These are phyloP conservation scores for Orychophragmus violaceus DNA, from an alignment of 345 rosid species.

Conservation along the genomic window DNA sequence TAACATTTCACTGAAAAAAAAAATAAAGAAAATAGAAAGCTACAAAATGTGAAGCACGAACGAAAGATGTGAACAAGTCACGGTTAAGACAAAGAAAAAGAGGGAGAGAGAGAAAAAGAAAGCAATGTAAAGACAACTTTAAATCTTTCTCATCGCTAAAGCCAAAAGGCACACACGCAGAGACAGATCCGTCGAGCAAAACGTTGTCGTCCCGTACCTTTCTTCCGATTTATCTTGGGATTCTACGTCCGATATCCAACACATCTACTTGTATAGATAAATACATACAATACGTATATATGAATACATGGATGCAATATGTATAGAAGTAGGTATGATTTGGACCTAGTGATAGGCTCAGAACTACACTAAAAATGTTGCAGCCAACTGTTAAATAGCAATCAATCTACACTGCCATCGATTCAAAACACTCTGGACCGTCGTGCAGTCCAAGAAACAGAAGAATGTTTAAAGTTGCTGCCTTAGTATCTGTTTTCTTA, in stretches of 20 bases:
- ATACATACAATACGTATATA: slow-evolving; percentile 4
- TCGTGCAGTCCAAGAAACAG: slow-evolving; percentile 27
- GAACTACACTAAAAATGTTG: slow-evolving; percentile 36
- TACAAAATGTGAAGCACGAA: slow-evolving; percentile 3
- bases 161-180: slow-evolving; percentile 22
- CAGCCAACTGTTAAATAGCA: slow-evolving; percentile 26
- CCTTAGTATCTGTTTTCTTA: slow-evolving; percentile 5
- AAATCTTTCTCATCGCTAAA: slow-evolving; percentile 20
- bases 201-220: slow-evolving; percentile 31
- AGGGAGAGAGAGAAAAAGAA: neutral
- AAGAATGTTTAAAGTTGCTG: slow-evolving; percentile 33
- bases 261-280: neutral
- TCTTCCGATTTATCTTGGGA: slow-evolving; percentile 34
- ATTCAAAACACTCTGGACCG: slow-evolving; percentile 22
- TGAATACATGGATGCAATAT: neutral
- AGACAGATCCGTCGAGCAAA: slow-evolving; percentile 30
- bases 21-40: neutral
- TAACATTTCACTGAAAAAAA: neutral
- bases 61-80: slow-evolving; percentile 32
- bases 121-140: slow-evolving; percentile 23
- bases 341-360: slow-evolving; percentile 32
- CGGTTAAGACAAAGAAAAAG: slow-evolving; percentile 9
- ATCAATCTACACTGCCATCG: slow-evolving; percentile 30
- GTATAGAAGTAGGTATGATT: slow-evolving; percentile 22
- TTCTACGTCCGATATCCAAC: slow-evolving; percentile 29